Evolutionary conservation across 208 protist species (phyloP).

Genomic region (Trypanosoma cruzi): DNA sequence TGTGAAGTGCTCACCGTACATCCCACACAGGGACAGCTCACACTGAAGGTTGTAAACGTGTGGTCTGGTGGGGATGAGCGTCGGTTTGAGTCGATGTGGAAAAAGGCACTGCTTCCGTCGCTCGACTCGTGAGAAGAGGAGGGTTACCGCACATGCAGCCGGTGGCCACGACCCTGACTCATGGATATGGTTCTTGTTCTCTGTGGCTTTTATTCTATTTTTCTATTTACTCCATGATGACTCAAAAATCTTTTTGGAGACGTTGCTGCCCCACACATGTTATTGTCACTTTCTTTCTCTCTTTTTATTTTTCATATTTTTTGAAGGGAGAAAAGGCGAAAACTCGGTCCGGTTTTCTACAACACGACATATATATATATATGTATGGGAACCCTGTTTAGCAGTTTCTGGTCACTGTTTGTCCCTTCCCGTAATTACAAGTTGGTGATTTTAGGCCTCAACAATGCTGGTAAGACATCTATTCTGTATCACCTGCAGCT

Average conservation of each 20-base stretch:
- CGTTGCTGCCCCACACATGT: not conserved
- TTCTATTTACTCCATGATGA: not conserved
- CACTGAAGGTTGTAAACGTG: constrained; percentile 54
- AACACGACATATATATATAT: not conserved
- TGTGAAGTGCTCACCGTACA: constrained; percentile 60
- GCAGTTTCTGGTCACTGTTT: constrained; percentile 66
- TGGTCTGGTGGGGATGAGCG: constrained; percentile 63
- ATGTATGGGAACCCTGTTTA: constrained; percentile 73
- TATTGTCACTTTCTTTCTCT: not conserved
- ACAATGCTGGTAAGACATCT: constrained; percentile 98
- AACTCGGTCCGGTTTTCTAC: not conserved
- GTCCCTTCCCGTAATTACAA: constrained; percentile 68
- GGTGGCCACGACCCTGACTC: not conserved
- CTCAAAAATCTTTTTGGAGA: not conserved
- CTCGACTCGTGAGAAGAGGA: constrained; percentile 52
- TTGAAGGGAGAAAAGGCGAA: not conserved
- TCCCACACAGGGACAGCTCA: constrained; percentile 70
- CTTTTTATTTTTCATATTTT: not conserved
- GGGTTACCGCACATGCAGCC: too few relatives aligned
- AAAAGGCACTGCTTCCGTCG: constrained; percentile 52
- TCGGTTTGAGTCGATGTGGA: constrained; percentile 61
- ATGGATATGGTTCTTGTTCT: not conserved
- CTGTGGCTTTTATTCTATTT: not conserved
- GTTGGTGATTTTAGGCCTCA: constrained; percentile 95
- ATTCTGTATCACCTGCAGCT: constrained; percentile 98